Percentiles rank a stretch among this genome's conserved stretches.
Conservation (phyloP, 1,139 yeast species). For the Taphrina confusa region DNA sequence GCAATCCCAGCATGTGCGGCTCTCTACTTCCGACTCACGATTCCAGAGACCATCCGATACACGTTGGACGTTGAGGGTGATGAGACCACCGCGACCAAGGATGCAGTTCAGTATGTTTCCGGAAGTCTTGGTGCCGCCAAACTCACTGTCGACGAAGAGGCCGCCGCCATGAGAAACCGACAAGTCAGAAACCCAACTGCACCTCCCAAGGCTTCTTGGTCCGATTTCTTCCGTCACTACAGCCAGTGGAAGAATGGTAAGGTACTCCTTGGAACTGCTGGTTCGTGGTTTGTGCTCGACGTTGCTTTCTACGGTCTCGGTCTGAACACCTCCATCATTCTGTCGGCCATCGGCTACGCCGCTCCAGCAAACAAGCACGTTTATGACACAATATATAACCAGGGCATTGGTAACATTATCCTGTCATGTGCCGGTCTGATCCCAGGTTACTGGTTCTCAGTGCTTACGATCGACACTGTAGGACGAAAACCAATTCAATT, state of each 20-base stretch:
- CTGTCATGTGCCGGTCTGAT: constrained; percentile 87
- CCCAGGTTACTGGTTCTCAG: constrained; percentile 86
- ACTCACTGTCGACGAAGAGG: constrained; percentile 50
- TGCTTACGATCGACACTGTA: constrained; percentile 70
- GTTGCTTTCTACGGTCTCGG: constrained; percentile 91
- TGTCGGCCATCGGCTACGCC: constrained; percentile 82
- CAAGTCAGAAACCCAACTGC: constrained; percentile 58
- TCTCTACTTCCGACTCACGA: constrained; percentile 83
- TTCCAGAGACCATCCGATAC: constrained; percentile 92
- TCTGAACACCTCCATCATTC: constrained; percentile 74
- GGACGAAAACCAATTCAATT: constrained; percentile 84
- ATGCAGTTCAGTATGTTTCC: constrained; percentile 51
- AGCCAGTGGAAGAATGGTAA: constrained; percentile 86
- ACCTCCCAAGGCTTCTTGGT: constrained; percentile 55
- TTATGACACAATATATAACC: constrained; percentile 67
- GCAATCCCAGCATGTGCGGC: constrained; percentile 84
- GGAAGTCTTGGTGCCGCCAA: constrained; percentile 43
- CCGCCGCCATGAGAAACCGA: constrained; percentile 53
- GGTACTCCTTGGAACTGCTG: constrained; percentile 88
- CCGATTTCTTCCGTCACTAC: constrained; percentile 58
- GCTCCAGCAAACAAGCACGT: constrained; percentile 56
- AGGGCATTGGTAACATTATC: constrained; percentile 61
- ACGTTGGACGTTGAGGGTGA: constrained; percentile 68
- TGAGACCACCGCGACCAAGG: constrained; percentile 53
- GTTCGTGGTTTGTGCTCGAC: constrained; percentile 94